phyloP scores from a whole-genome alignment of 495 filamentous ascomycete genomes.

The Neurospora africana region DNA sequence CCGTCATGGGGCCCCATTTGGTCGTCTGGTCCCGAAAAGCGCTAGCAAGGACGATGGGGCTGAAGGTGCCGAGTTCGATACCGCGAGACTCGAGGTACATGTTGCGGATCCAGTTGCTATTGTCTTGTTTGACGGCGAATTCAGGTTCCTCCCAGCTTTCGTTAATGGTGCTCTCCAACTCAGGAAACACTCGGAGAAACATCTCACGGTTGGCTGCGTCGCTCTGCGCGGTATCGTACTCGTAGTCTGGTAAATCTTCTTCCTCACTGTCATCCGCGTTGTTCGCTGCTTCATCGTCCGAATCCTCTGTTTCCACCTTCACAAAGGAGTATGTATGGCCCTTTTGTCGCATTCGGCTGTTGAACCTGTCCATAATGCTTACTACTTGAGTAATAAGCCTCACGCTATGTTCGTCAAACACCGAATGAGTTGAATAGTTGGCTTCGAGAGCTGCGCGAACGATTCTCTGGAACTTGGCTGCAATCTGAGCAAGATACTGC shows the following conservation, averaged over 20 bases:
- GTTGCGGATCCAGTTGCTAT: conserved; percentile 7
- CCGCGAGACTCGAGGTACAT: conserved; percentile 16
- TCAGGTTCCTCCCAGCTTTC: neutral
- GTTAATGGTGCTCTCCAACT: conserved; percentile 8
- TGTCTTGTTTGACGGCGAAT: conserved; percentile 1
- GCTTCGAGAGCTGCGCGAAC: conserved; percentile 27
- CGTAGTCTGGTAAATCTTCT: neutral
- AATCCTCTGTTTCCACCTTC: neutral
- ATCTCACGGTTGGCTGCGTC: neutral
- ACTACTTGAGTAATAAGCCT: conserved; percentile 33
- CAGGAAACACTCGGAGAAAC: conserved; percentile 3
- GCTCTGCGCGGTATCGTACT: neutral
- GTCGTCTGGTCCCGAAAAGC: conserved; percentile 44
- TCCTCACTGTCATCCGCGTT: neutral
- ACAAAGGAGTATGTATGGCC: neutral
- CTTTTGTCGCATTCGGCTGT: neutral
- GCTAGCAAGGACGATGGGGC: conserved; percentile 26
- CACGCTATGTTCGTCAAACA: conserved; percentile 14
- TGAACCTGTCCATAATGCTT: conserved; percentile 19
- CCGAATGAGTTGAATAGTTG: conserved; percentile 28
- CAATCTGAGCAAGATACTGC: conserved; percentile 30
- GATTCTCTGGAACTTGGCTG: conserved; percentile 30
- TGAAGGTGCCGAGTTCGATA: conserved; percentile 19
- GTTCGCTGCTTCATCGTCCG: neutral
- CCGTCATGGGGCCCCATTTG: conserved; percentile 41